Conservation (phyloP, 208 protist genomes). For the Crithidia sp. region DNA sequence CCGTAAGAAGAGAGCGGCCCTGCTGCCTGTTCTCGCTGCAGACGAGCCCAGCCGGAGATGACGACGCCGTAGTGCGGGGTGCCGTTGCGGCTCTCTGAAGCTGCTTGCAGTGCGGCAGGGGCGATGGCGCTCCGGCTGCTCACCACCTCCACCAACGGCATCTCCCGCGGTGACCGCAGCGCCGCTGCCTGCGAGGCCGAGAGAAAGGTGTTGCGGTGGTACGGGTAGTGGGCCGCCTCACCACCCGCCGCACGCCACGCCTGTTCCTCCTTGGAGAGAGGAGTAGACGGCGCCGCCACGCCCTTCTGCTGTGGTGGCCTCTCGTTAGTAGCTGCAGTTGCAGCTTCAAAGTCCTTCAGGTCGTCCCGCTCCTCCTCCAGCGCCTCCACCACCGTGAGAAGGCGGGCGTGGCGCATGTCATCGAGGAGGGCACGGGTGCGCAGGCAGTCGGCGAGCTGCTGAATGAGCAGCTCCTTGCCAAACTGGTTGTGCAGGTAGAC, state of each 20-base stretch:
- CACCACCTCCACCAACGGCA: conserved; percentile 70
- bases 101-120: conserved; percentile 35
- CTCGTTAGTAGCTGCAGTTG: not conserved
- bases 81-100: conserved; percentile 22
- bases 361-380: conserved; percentile 36
- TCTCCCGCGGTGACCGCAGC: not conserved
- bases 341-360: conserved; percentile 1
- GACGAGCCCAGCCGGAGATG: conserved; percentile 76
- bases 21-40: conserved; percentile 20
- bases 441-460: conserved; percentile 61
- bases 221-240: conserved; percentile 39
- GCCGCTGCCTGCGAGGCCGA: conserved; percentile 28
- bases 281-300: not conserved
- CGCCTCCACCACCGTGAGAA: conserved; percentile 43
- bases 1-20: not conserved
- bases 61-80: conserved; percentile 73
- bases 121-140: conserved; percentile 41
- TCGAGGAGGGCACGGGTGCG: conserved; percentile 62
- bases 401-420: conserved; percentile 49
- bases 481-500: conserved; percentile 88
- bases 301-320: not conserved
- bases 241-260: conserved; percentile 32
- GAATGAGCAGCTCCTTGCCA: conserved; percentile 76
- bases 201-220: conserved; percentile 44
- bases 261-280: conserved; percentile 22